A percentile compares a stretch with the other conserved stretches of the same genome.
These are phyloP conservation scores for Sugiyamaella pinicola DNA, from an alignment of 1,139 yeast genomes.

Conservation along the genomic window DNA sequence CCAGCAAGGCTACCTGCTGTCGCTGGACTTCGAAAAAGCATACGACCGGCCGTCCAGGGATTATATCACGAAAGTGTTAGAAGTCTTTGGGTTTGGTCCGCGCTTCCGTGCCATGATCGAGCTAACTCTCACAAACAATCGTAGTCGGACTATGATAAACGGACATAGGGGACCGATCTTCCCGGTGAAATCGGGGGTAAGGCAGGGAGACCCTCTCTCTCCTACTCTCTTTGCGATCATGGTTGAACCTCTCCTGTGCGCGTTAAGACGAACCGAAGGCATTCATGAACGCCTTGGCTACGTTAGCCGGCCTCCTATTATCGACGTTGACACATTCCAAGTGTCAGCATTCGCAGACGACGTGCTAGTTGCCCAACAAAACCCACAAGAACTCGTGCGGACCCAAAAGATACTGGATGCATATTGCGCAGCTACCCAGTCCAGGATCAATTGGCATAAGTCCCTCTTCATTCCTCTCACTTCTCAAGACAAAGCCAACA, in stretches of 20 bases:
- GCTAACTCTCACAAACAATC: background rate
- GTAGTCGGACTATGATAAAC: background rate
- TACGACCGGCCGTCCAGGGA: conserved; percentile 3
- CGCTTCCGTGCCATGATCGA: background rate
- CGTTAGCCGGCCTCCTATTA: background rate
- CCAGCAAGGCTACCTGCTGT: background rate
- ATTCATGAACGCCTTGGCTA: background rate
- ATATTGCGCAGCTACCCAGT: background rate
- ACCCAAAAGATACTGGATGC: background rate
- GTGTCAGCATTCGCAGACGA: background rate
- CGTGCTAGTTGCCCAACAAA: background rate
- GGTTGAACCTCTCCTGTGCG: conserved; percentile 1
- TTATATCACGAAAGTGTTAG: background rate
- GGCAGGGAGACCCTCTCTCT: background rate
- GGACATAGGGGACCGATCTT: background rate
- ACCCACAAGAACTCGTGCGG: background rate
- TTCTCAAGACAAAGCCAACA: background rate
- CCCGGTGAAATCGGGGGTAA: background rate
- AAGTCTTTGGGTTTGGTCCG: background rate
- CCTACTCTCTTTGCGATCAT: background rate
- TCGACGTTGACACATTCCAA: background rate
- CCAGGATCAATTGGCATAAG: background rate
- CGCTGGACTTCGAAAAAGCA: background rate
- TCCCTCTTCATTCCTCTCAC: background rate
- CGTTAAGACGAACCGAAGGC: background rate